Base-by-base conservation (phyloP, 1,284 basidiomycete genomes). In the Clitocybe nebularis region DNA sequence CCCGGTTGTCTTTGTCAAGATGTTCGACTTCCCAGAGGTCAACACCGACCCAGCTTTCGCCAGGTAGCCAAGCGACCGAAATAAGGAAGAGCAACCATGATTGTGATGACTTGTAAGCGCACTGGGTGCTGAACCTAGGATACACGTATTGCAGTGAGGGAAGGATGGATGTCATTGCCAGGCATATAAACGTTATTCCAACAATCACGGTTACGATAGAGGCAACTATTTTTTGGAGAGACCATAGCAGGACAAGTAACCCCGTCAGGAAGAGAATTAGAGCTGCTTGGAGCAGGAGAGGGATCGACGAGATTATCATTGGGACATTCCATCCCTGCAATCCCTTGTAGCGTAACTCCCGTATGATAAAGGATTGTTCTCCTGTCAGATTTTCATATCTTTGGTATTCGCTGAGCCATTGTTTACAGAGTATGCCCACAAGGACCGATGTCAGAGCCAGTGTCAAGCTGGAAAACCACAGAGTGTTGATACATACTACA, bases 381-480 rank as follows among this genome's bases (percentile, higher is more conserved):
- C 29, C 29, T 32, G 29, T 32, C 29, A 32, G 19, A 32, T 32
- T 32, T 17, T 32, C 29, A 17, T 32, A 32, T 32, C 29, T 13
- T 32, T 32, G 29, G 13, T 32, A 32, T 16, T 32, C 29, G 11
- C 19, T 16, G 14, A 32, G 10, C 29, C 29, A 32, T 32, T 32
- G 29, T 9, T 32, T 32, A 9, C 29, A 32, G 11, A 32, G 29
- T 16, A 32, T 32, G 29, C 29, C 9, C 7, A 32, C 29, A 16
- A 32, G 14, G 29, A 32, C 29, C 3, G 29, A 32, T 16, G 29
- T 17, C 13, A 32, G 11, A 17, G 29, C 14, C 3, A 32, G 14
- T 2, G 29, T 32, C 13, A 32, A 32, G 13, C 29, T 32, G 13
- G 29, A 13, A 11, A 32, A 32, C 29, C 29, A 32, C 7, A 32